These are phyloP conservation scores for Leccinum longicurvipes DNA, from an alignment of 768 basidiomycete genomes.

Conservation along the genomic window DNA sequence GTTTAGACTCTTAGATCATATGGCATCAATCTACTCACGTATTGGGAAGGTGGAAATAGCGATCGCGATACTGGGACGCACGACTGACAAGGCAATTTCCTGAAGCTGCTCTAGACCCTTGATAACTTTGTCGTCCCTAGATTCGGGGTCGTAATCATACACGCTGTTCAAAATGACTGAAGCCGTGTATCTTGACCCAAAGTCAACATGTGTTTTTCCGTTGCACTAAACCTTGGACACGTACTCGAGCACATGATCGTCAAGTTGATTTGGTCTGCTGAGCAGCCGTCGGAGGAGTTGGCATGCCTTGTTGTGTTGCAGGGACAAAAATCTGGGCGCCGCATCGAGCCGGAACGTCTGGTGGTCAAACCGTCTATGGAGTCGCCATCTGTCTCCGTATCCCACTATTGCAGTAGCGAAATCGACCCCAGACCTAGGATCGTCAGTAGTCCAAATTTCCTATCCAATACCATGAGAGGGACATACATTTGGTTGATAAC, in stretches of 20 bases:
- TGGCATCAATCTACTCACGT: background rate
- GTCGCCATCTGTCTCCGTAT: constrained; percentile 25
- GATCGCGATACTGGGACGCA: background rate
- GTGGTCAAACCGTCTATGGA: constrained; percentile 22
- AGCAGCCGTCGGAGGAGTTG: constrained; percentile 31
- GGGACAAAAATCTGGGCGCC: constrained; percentile 22
- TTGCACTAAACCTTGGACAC: background rate
- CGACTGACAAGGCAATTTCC: background rate
- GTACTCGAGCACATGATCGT: constrained; percentile 33
- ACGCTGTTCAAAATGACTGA: constrained; percentile 14
- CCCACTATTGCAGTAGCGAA: constrained; percentile 11
- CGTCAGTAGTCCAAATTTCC: background rate
- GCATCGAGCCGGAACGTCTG: constrained; percentile 12
- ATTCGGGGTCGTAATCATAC: constrained; percentile 15
- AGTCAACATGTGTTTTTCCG: background rate
- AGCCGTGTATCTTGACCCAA: constrained; percentile 6
- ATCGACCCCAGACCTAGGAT: constrained; percentile 15
- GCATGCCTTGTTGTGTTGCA: constrained; percentile 28
- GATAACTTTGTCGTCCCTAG: constrained; percentile 6
- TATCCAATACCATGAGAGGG: background rate
- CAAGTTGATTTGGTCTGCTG: constrained; percentile 29
- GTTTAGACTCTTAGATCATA: background rate
- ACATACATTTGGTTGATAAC: constrained; percentile 1
- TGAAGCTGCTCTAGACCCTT: background rate
- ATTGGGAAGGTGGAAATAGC: constrained; percentile 1